Conservation (phyloP, 257 asterid genomes). For the Rhazya stricta region DNA sequence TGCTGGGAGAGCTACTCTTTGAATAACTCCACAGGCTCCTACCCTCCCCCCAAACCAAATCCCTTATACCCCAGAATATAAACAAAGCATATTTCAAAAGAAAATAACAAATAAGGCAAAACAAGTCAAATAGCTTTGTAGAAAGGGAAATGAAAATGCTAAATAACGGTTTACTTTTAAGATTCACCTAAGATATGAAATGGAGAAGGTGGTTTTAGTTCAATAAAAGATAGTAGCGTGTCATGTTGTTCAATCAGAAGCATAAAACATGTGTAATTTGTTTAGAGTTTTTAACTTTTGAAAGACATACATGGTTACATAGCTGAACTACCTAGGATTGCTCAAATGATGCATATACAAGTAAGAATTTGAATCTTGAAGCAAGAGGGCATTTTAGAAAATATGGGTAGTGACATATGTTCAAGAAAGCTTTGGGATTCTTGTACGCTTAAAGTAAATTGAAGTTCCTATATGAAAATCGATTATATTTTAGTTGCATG, state of each 20-base stretch:
- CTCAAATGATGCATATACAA: too few species aligned
- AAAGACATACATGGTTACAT: not conserved
- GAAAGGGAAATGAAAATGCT: not conserved
- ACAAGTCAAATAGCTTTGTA: not conserved
- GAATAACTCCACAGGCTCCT: not conserved
- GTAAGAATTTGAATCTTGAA: not conserved
- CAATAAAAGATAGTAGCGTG: not conserved
- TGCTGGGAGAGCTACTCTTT: not conserved
- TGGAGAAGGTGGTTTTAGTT: not conserved
- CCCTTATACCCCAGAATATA: not conserved
- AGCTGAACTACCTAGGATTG: not conserved
- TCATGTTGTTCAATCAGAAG: not conserved
- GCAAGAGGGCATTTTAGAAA: not conserved
- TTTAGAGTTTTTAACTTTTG: not conserved
- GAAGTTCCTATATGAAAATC: not conserved
- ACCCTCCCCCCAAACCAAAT: not conserved
- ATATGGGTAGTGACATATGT: not conserved
- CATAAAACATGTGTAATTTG: not conserved
- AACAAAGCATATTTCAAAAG: not conserved
- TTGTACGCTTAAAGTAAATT: not conserved
- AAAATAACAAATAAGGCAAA: not conserved
- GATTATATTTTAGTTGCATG: not conserved
- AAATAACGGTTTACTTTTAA: not conserved
- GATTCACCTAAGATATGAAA: not conserved
- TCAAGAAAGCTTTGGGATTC: not conserved